These are phyloP conservation scores for Cutaneotrichosporon cavernicola DNA, from an alignment of 1,284 basidiomycete species.

Conservation along the genomic window DNA sequence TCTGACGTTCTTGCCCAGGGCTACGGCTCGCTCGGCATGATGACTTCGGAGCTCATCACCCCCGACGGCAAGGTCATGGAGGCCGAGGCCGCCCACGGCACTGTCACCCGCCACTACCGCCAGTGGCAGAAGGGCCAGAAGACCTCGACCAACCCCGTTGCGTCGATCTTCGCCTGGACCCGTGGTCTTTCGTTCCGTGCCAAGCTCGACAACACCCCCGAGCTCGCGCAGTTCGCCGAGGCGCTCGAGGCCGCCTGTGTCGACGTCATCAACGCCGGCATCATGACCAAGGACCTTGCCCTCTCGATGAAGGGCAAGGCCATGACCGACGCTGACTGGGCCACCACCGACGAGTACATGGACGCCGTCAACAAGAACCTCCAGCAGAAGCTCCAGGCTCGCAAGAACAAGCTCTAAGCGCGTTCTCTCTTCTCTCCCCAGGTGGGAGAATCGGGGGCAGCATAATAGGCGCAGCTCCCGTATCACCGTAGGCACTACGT, in stretches of 20 bases:
- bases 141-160: constrained; percentile 96
- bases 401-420: constrained; percentile 23
- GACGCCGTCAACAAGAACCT: constrained; percentile 64
- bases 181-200: constrained; percentile 90
- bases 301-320: constrained; percentile 90
- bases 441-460: constrained; percentile 1
- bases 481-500: constrained; percentile 8
- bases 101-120: constrained; percentile 87
- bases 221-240: constrained; percentile 71
- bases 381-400: constrained; percentile 39
- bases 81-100: constrained; percentile 90
- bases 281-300: constrained; percentile 98
- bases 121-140: constrained; percentile 95
- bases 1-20: constrained; percentile 83
- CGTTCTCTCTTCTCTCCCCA: background rate
- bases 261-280: constrained; percentile 79
- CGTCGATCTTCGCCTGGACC: constrained; percentile 99
- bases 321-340: constrained; percentile 91
- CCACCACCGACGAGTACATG: constrained; percentile 85
- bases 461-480: constrained; percentile 5
- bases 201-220: constrained; percentile 81
- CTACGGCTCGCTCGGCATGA: constrained; percentile 91
- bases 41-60: constrained; percentile 95
- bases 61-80: constrained; percentile 91
- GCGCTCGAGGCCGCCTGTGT: constrained; percentile 85